A percentile compares a stretch with the other conserved stretches of the same genome.
phyloP scores from a whole-genome alignment of 73 alveolate genomes.

The Symbiodinium pilosum region DNA sequence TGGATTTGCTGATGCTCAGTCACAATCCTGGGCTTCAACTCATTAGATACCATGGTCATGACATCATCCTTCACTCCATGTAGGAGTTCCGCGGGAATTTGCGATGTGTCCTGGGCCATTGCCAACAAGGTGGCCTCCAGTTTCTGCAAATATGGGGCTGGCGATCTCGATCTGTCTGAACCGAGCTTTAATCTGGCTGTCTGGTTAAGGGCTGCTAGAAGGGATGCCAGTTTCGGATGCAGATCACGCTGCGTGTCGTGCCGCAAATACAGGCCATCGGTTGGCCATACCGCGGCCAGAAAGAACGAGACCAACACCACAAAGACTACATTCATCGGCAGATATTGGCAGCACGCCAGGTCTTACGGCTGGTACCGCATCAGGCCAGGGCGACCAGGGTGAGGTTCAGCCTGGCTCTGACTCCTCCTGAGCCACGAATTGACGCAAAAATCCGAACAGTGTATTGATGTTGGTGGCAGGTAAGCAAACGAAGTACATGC shows the following conservation, averaged over 20 bases:
- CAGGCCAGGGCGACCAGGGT: neutral
- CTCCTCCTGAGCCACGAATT: neutral
- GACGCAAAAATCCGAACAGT: too few species aligned
- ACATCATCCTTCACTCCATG: constrained; percentile 33
- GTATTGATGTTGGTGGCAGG: too few species aligned
- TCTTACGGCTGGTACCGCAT: neutral
- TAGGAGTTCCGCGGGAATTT: constrained; percentile 12
- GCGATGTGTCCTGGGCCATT: constrained; percentile 45
- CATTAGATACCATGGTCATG: neutral
- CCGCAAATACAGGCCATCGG: constrained; percentile 12
- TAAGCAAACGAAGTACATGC: too few species aligned
- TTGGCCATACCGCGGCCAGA: neutral
- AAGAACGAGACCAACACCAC: constrained; percentile 20
- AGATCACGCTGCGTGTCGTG: constrained; percentile 3
- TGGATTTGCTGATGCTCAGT: constrained; percentile 53
- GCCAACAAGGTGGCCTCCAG: constrained; percentile 23
- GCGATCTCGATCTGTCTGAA: neutral
- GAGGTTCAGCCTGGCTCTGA: neutral
- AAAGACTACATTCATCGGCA: constrained; percentile 70
- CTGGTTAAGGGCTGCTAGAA: constrained; percentile 21
- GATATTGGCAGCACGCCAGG: neutral
- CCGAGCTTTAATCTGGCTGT: neutral
- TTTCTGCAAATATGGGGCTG: constrained; percentile 28
- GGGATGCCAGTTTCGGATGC: constrained; percentile 38
- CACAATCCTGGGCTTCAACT: constrained; percentile 36